phyloP scores from a whole-genome alignment of 2,329 filamentous ascomycete species.

The Erysiphe pulchra region DNA sequence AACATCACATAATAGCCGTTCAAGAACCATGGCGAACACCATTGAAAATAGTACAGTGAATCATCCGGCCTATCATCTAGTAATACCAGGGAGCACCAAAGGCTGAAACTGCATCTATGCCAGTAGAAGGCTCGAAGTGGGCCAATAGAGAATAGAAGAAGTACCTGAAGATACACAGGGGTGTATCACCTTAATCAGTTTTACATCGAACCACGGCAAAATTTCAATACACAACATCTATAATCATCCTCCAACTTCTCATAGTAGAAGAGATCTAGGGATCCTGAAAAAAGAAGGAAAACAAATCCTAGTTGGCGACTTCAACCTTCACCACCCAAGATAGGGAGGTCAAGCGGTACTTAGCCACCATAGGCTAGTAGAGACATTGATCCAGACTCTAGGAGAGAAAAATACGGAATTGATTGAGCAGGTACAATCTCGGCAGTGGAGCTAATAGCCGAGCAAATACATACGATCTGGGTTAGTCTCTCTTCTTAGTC shows the following conservation, averaged over 20 bases:
- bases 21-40: not conserved
- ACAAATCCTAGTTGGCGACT: not conserved
- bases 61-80: not conserved
- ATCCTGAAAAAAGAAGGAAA: not conserved
- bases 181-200: not conserved
- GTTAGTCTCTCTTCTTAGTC: too few relatives aligned
- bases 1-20: not conserved
- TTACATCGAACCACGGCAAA: not conserved
- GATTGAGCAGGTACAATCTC: not conserved
- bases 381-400: not conserved
- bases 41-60: not conserved
- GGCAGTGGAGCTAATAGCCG: too few relatives aligned
- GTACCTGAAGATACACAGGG: not conserved
- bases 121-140: not conserved
- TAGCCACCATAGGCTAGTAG: not conserved
- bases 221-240: not conserved
- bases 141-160: not conserved
- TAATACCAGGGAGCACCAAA: not conserved
- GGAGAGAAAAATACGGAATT: not conserved
- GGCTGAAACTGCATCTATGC: not conserved
- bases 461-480: too few relatives aligned
- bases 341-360: not conserved
- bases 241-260: not conserved
- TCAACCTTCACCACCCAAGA: not conserved
- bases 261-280: not conserved